phyloP scores from a whole-genome alignment of 2,329 filamentous ascomycete species.

The Exophiala bonariae region DNA sequence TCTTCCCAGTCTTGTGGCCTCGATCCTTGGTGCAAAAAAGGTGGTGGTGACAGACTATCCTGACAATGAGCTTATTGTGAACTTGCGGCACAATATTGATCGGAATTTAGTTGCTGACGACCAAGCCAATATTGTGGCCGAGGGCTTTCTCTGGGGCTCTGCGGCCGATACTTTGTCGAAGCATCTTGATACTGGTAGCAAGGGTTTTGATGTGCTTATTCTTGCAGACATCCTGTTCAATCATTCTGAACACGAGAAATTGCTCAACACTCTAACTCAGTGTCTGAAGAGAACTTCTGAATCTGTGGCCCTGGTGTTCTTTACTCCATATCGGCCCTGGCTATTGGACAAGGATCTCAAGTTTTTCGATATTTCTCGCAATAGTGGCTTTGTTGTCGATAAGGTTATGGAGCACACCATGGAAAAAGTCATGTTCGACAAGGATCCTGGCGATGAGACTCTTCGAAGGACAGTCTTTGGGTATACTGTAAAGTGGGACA shows the following conservation, averaged over 20 bases:
- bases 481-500: constrained; percentile 68
- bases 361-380: constrained; percentile 78
- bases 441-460: constrained; percentile 81
- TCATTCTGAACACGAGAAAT: constrained; percentile 78
- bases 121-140: constrained; percentile 52
- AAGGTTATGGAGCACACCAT: constrained; percentile 79
- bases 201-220: constrained; percentile 74
- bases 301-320: constrained; percentile 79
- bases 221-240: constrained; percentile 90
- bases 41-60: constrained; percentile 86
- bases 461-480: constrained; percentile 80
- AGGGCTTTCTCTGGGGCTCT: constrained; percentile 83
- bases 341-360: constrained; percentile 77
- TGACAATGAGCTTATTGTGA: constrained; percentile 77
- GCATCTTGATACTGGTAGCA: constrained; percentile 44
- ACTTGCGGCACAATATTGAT: constrained; percentile 73
- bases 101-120: constrained; percentile 50
- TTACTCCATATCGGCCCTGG: constrained; percentile 93
- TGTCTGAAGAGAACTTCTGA: constrained; percentile 60
- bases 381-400: constrained; percentile 71
- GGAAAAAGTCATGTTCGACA: constrained; percentile 85
- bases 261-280: constrained; percentile 69
- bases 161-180: constrained; percentile 59
- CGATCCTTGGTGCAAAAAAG: constrained; percentile 66
- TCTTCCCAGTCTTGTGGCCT: constrained; percentile 76